Evolutionary conservation across 1,139 yeast genomes (phyloP), one percentile per base, ranked within the genome.

Genomic region (Lodderomyces margitis): DNA sequence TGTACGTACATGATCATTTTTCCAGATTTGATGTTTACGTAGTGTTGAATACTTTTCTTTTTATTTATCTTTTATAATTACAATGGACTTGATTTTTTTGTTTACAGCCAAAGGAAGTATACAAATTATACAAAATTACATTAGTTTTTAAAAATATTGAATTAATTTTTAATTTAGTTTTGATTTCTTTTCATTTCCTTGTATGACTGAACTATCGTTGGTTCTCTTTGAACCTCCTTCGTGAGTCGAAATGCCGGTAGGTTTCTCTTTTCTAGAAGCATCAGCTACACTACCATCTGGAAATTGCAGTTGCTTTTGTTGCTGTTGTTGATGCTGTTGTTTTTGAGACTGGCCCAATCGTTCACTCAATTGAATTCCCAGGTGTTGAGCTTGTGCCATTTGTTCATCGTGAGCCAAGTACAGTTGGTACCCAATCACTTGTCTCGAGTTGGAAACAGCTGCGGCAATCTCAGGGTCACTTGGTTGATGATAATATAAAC

Each of bases 1-100:
- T 58, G 98, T 92, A 43, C 81, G 76, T 59, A 91, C 98, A 21
- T 89, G 60, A 43, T n/a, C n/a, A n/a, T n/a, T n/a, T n/a, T n/a
- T n/a, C n/a, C n/a, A n/a, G n/a, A n/a, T n/a, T n/a, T n/a, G n/a
- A n/a, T n/a, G n/a, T n/a, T n/a, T 21, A 16, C 34, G 31, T 35
- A 16, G 25, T n/a, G 5, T 25, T 5, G 11, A 9, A 11, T 25
- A n/a, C 21, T 21, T 11, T 20, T 17, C 10, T 37, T 28, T 28
- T 33, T 23, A 4, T 12, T 30, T 28, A 23, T 19, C 19, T 12
- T 30, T n/a, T n/a, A n/a, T n/a, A n/a, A n/a, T n/a, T n/a, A n/a
- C n/a, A n/a, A n/a, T n/a, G n/a, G n/a, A n/a, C n/a, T n/a, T n/a
- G n/a, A 4, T 25, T 31, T 14, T 5, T 37, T 15, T 28, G 31